Evolutionary conservation across 1,284 basidiomycete species (phyloP).

Genomic region (Farysia itapuensis): DNA sequence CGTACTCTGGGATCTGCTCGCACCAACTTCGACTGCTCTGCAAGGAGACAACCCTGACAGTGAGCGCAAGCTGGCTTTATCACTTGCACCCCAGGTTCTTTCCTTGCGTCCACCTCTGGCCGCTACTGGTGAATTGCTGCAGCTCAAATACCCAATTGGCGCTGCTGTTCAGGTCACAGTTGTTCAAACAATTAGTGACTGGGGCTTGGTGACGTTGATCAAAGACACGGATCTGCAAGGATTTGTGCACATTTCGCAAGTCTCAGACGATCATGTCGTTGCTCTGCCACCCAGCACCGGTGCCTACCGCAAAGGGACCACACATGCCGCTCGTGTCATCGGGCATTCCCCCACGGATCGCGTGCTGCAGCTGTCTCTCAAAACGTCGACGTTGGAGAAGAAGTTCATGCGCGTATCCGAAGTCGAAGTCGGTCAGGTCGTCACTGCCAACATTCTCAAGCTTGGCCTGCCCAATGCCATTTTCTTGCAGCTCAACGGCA

Average conservation of each 20-base stretch:
- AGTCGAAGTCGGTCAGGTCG: slow-evolving; percentile 62
- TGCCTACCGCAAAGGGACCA: slow-evolving; percentile 42
- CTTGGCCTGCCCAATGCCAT: slow-evolving; percentile 49
- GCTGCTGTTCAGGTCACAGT: slow-evolving; percentile 41
- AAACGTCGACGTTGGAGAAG: slow-evolving; percentile 79
- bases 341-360: slow-evolving; percentile 88
- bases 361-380: slow-evolving; percentile 80
- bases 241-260: slow-evolving; percentile 73
- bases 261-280: slow-evolving; percentile 85
- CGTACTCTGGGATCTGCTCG: slow-evolving; percentile 70
- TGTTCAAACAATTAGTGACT: slow-evolving; percentile 42
- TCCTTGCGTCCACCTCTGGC: slow-evolving; percentile 35
- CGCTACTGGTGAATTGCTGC: slow-evolving; percentile 19
- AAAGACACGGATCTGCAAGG: slow-evolving; percentile 33
- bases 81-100: slow-evolving; percentile 45
- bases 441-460: slow-evolving; percentile 44
- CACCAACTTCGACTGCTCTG: slow-evolving; percentile 17
- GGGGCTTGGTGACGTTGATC: slow-evolving; percentile 52
- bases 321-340: slow-evolving; percentile 82
- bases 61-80: slow-evolving; percentile 53
- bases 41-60: slow-evolving; percentile 35
- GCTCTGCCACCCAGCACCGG: slow-evolving; percentile 67
- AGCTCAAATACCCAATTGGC: slow-evolving; percentile 50
- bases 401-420: slow-evolving; percentile 84
- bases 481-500: slow-evolving; percentile 53